Conservation (phyloP, 1,139 yeast species). For the Suhomyces yuchorum region DNA sequence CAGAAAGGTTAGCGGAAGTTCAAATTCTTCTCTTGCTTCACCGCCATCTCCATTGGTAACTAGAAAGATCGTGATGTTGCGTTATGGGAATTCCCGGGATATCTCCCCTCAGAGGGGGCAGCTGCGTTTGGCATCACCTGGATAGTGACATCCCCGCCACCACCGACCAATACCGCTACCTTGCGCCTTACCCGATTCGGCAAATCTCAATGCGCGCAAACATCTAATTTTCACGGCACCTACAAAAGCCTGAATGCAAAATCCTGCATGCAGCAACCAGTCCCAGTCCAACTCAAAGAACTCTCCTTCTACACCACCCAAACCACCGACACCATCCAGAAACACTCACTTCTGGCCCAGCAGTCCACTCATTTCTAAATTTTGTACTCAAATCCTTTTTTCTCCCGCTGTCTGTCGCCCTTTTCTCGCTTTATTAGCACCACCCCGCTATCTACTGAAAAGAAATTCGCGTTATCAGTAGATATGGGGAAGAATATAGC, state of each 20-base stretch:
- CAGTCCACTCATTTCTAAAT: no score
- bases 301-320: not conserved
- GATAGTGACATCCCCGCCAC: not conserved
- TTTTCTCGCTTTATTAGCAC: not conserved
- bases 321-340: no score
- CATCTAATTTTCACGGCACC: not conserved
- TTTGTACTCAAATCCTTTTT: not conserved
- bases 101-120: not conserved
- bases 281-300: no score
- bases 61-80: not conserved
- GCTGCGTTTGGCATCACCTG: not conserved
- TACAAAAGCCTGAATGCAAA: not conserved
- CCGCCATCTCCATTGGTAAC: not conserved
- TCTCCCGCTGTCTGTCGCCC: not conserved
- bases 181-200: slow-evolving; percentile 3
- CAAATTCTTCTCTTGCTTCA: not conserved
- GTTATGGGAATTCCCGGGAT: not conserved
- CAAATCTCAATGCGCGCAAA: slow-evolving; percentile 3
- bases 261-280: slow-evolving; percentile 1
- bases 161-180: not conserved
- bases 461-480: slow-evolving; percentile 6
- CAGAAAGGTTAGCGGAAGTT: no score
- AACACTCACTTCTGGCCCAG: no score
- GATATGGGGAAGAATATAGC: slow-evolving; percentile 2
- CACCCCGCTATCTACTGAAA: slow-evolving; percentile 6